These are phyloP conservation scores for Epichloe sylvatica DNA, from an alignment of 2,329 filamentous ascomycete species.

Conservation along the genomic window DNA sequence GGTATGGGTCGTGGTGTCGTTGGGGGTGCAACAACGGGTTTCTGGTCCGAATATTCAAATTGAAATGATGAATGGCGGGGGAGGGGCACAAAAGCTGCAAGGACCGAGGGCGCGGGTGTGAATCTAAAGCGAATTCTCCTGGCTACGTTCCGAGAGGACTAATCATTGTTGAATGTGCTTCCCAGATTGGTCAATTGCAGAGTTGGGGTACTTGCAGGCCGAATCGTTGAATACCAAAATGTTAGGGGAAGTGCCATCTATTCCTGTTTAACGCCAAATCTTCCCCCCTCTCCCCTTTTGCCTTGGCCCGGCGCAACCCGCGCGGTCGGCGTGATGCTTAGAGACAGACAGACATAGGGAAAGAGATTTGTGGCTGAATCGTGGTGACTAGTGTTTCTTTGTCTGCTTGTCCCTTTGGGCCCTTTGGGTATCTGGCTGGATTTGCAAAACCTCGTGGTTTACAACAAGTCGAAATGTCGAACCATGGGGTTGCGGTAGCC, in stretches of 20 bases:
- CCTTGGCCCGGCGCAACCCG: constrained; percentile 6
- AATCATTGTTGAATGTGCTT: neutral
- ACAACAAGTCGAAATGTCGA: too few species aligned
- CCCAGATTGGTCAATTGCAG: neutral
- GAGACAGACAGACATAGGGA: too few species aligned
- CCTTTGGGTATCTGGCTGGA: too few species aligned
- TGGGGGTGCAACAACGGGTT: neutral
- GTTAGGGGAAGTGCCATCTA: too few species aligned
- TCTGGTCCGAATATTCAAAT: neutral
- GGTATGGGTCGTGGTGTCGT: neutral
- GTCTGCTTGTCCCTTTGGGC: too few species aligned
- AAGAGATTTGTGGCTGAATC: too few species aligned
- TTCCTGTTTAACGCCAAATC: too few species aligned
- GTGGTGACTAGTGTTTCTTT: too few species aligned
- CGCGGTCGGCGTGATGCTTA: neutral
- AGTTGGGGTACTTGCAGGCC: too few species aligned
- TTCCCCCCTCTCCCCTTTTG: neutral
- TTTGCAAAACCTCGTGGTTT: too few species aligned
- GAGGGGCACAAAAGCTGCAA: constrained; percentile 5
- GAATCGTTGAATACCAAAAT: too few species aligned
- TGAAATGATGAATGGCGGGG: neutral
- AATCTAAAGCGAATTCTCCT: neutral
- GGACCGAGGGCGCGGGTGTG: neutral
- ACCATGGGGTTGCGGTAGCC: too few species aligned
- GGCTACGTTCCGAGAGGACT: neutral